These are phyloP conservation scores for Schizophyllum amplum DNA, from an alignment of 1,284 basidiomycete species.

Conservation along the genomic window DNA sequence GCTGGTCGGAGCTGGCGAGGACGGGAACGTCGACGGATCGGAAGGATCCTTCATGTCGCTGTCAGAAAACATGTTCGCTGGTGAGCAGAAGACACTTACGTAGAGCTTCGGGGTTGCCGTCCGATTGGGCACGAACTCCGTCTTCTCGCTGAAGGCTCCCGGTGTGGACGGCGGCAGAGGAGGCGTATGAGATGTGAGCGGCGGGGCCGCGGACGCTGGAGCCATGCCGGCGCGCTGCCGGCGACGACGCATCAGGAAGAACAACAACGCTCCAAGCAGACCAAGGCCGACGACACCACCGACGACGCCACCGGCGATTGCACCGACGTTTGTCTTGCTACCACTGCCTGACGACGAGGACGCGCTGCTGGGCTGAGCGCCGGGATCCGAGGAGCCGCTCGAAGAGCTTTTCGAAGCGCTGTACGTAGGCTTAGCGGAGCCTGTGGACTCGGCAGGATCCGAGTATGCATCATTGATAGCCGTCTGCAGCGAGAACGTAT, in stretches of 20 bases:
- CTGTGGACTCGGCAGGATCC: slow-evolving; percentile 24
- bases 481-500: slow-evolving; percentile 21
- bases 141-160: slow-evolving; percentile 3
- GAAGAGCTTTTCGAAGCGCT: slow-evolving; percentile 5
- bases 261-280: slow-evolving; percentile 24
- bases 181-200: slow-evolving; percentile 16
- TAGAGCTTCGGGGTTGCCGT: slow-evolving; percentile 25
- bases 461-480: slow-evolving; percentile 12
- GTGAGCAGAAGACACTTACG: too few relatives aligned
- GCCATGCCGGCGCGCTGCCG: slow-evolving; percentile 11
- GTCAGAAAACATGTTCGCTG: too few relatives aligned
- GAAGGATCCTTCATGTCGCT: slow-evolving; percentile 39
- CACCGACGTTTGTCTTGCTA: slow-evolving; percentile 27
- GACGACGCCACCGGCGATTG: slow-evolving; percentile 40
- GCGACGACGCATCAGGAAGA: slow-evolving; percentile 28
- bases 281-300: slow-evolving; percentile 30
- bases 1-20: slow-evolving; percentile 11
- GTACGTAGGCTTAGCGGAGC: slow-evolving; percentile 16
- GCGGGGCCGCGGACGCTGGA: slow-evolving; percentile 15
- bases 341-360: slow-evolving; percentile 19
- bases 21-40: slow-evolving; percentile 36
- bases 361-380: background rate
- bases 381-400: background rate
- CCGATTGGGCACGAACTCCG: background rate
- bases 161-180: slow-evolving; percentile 13